Percentiles rank a stretch among this genome's conserved stretches.
Conservation (phyloP, 805 yeast genomes). For the Candida montana region DNA sequence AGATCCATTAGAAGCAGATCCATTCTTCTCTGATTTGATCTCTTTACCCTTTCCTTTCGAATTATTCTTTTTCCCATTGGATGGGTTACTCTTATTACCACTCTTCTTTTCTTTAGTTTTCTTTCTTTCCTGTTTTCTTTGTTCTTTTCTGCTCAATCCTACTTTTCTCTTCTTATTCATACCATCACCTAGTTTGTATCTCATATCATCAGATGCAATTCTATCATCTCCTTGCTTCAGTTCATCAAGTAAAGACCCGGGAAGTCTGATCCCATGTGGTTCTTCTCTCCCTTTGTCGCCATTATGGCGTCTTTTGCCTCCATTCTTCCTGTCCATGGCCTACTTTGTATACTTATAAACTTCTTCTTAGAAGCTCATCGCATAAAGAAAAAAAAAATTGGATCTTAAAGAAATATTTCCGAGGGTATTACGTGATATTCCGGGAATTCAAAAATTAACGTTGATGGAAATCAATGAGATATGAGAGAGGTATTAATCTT, state of each 20-base stretch:
- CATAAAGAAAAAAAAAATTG: slow-evolving; percentile 3
- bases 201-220: slow-evolving; percentile 28
- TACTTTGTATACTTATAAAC: neutral
- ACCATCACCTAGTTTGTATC: slow-evolving; percentile 25
- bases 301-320: slow-evolving; percentile 11
- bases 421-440: neutral
- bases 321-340: neutral
- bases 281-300: slow-evolving; percentile 10
- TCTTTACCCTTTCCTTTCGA: neutral
- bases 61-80: neutral
- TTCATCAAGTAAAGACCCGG: slow-evolving; percentile 50
- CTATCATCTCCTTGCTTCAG: slow-evolving; percentile 29
- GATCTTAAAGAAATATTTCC: neutral
- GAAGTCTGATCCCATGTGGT: slow-evolving; percentile 47
- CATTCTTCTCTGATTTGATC: slow-evolving; percentile 27
- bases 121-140: slow-evolving; percentile 35
- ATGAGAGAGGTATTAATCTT: too few relatives aligned
- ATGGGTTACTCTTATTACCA: slow-evolving; percentile 1
- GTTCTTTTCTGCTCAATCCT: slow-evolving; percentile 35
- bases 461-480: neutral
- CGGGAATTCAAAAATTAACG: neutral
- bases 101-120: slow-evolving; percentile 17
- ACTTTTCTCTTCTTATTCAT: slow-evolving; percentile 31
- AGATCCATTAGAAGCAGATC: slow-evolving; percentile 12
- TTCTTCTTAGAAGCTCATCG: slow-evolving; percentile 7